phyloP scores from a whole-genome alignment of 2,329 filamentous ascomycete genomes.

The Calonectria leucothoes region DNA sequence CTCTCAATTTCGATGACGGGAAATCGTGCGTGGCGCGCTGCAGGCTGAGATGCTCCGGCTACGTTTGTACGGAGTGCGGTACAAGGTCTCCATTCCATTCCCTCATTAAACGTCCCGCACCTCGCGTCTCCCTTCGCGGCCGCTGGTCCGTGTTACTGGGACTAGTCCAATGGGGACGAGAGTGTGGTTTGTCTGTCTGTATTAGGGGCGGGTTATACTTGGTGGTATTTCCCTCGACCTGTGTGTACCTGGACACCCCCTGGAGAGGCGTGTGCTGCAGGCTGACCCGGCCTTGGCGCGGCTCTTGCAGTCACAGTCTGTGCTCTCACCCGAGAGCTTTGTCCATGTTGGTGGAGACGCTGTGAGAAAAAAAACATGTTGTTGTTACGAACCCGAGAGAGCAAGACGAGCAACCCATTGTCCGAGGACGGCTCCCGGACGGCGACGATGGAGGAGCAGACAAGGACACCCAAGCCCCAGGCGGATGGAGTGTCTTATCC shows the following conservation, averaged over 20 bases:
- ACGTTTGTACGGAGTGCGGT: slow-evolving; percentile 4
- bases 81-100: slow-evolving; percentile 5
- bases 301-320: slow-evolving; percentile 7
- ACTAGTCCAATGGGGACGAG: slow-evolving; percentile 17
- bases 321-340: slow-evolving; percentile 14
- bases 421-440: background rate
- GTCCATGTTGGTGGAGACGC: slow-evolving; percentile 18
- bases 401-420: too few species aligned
- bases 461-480: background rate
- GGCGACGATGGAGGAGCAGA: background rate
- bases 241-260: slow-evolving; percentile 32
- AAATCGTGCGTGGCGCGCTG: slow-evolving; percentile 18
- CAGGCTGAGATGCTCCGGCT: background rate
- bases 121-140: slow-evolving; percentile 12
- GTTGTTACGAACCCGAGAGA: background rate
- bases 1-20: slow-evolving; percentile 29
- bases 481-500: slow-evolving; percentile 13
- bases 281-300: slow-evolving; percentile 5
- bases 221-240: slow-evolving; percentile 26
- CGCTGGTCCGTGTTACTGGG: slow-evolving; percentile 22
- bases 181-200: slow-evolving; percentile 16
- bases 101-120: slow-evolving; percentile 29
- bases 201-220: slow-evolving; percentile 22
- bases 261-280: slow-evolving; percentile 18
- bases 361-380: slow-evolving; percentile 12